Percentiles rank a stretch among this genome's conserved stretches.
These are phyloP conservation scores for Solanum lycopersicoides DNA, from an alignment of 257 asterid genomes.

Conservation along the genomic window DNA sequence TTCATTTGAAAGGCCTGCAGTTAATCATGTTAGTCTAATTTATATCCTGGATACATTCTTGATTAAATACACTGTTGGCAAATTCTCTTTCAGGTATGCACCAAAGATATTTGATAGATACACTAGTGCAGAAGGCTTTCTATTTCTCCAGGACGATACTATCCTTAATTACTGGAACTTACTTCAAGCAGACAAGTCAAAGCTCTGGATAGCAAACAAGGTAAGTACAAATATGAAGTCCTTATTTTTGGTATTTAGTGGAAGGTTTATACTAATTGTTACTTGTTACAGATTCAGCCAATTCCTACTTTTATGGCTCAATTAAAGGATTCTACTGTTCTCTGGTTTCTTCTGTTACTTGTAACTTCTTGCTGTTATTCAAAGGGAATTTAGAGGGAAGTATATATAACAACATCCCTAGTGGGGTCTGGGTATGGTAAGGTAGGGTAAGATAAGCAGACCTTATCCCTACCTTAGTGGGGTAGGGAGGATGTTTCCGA, in stretches of 20 bases:
- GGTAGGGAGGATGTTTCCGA: neutral
- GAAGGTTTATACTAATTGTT: neutral
- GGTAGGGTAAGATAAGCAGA: neutral
- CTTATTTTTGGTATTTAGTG: neutral
- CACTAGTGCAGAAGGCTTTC: slow-evolving; percentile 84
- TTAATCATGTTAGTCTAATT: neutral
- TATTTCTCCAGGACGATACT: slow-evolving; percentile 80
- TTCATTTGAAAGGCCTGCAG: too few relatives aligned
- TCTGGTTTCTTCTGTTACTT: neutral
- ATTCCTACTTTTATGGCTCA: neutral
- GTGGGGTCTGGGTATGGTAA: too few relatives aligned
- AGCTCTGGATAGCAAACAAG: slow-evolving; percentile 92
- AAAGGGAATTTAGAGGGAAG: neutral
- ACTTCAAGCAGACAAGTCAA: slow-evolving; percentile 74
- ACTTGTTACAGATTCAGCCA: neutral
- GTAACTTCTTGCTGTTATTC: neutral
- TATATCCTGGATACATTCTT: neutral
- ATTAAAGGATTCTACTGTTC: neutral
- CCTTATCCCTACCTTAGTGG: neutral
- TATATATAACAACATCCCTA: neutral
- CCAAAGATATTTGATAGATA: slow-evolving; percentile 57
- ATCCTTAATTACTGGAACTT: slow-evolving; percentile 95
- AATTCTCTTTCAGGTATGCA: slow-evolving; percentile 43
- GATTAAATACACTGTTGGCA: neutral
- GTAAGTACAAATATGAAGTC: slow-evolving; percentile 20